Evolutionary conservation across 768 basidiomycete species (phyloP).

Genomic region (Pisolithus marmoratus): DNA sequence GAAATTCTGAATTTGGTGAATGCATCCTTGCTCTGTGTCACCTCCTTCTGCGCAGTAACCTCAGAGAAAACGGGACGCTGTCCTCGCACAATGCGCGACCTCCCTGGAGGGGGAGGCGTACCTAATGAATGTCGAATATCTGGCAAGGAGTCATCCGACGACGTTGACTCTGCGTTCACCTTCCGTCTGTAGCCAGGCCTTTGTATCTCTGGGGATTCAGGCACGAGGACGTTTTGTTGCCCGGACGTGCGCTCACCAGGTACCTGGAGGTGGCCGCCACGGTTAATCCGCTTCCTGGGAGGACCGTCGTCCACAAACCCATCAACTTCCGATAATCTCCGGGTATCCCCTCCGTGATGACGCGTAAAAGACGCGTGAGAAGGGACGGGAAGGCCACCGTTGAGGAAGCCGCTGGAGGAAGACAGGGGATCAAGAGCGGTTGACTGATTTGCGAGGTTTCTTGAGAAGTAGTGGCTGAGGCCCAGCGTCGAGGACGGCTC

Average conservation of each 20-base stretch:
- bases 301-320: constrained; percentile 48
- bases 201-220: constrained; percentile 57
- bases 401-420: constrained; percentile 53
- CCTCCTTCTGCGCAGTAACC: constrained; percentile 23
- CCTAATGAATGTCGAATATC: constrained; percentile 39
- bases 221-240: constrained; percentile 17
- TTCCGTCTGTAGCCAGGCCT: constrained; percentile 46
- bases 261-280: constrained; percentile 36
- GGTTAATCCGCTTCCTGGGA: constrained; percentile 66
- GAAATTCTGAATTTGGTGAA: constrained; percentile 61
- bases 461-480: constrained; percentile 31
- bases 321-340: constrained; percentile 35
- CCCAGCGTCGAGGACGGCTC: constrained; percentile 41
- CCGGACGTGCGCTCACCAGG: constrained; percentile 14
- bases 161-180: constrained; percentile 40
- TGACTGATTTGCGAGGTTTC: constrained; percentile 31
- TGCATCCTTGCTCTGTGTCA: constrained; percentile 14
- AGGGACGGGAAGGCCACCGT: constrained; percentile 36
- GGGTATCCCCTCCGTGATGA: constrained; percentile 29
- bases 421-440: constrained; percentile 48
- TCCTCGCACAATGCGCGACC: constrained; percentile 50
- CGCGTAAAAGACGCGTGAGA: constrained; percentile 57
- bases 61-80: constrained; percentile 30
- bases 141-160: constrained; percentile 66
- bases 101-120: constrained; percentile 33